phyloP scores from a whole-genome alignment of 345 rosid species.

The Populus davidiana region DNA sequence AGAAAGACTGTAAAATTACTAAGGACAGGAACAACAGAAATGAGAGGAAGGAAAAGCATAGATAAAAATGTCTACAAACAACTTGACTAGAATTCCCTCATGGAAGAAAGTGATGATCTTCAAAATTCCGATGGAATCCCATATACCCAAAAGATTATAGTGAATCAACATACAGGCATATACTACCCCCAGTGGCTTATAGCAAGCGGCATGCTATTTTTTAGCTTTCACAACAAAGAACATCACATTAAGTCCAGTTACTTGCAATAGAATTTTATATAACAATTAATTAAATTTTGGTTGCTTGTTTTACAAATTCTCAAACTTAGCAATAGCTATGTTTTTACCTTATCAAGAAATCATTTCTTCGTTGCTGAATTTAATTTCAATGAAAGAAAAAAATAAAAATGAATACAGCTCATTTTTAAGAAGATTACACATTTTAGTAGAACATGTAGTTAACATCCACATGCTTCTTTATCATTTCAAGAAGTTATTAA shows the following conservation, averaged over 20 bases:
- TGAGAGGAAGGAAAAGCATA: neutral
- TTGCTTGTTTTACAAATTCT: neutral
- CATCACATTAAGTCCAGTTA: neutral
- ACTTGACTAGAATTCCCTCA: neutral
- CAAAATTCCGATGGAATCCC: neutral
- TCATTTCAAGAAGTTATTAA: neutral
- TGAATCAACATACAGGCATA: neutral
- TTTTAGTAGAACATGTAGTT: neutral
- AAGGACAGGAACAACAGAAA: neutral
- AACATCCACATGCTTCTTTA: neutral
- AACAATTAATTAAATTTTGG: neutral
- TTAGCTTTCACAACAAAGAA: neutral
- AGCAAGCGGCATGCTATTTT: neutral
- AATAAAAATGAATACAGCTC: neutral
- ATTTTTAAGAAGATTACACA: neutral
- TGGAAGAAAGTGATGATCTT: neutral
- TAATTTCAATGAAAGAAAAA: neutral
- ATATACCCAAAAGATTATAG: neutral
- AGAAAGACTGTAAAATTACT: constrained; percentile 7
- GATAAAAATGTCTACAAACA: neutral
- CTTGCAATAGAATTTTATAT: neutral
- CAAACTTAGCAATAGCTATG: neutral
- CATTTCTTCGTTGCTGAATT: neutral
- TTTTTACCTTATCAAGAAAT: neutral
- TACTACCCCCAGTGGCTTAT: neutral